These are phyloP conservation scores for Tolypocladium guangdongense DNA, from an alignment of 2,329 filamentous ascomycete species.

Conservation along the genomic window DNA sequence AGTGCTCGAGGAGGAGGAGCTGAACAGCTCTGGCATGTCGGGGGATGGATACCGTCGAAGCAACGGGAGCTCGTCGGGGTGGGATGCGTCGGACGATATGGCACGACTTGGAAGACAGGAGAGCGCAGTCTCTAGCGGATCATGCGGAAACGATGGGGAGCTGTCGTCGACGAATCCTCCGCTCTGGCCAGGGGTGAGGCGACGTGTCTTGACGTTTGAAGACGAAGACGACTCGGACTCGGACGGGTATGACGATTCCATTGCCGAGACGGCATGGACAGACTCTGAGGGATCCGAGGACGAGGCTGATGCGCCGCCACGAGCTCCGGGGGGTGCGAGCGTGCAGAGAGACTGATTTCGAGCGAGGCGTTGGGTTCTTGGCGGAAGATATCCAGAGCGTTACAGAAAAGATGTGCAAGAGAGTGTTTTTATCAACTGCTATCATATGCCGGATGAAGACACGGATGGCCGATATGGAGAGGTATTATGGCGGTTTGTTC, in stretches of 20 bases:
- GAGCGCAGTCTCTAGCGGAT: slow-evolving; percentile 9
- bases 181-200: slow-evolving; percentile 30
- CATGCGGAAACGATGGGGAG: slow-evolving; percentile 12
- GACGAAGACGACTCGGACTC: slow-evolving; percentile 19
- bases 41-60: slow-evolving; percentile 6
- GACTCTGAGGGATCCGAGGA: slow-evolving; percentile 15
- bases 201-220: slow-evolving; percentile 17
- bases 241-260: slow-evolving; percentile 11
- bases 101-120: slow-evolving; percentile 8
- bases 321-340: not conserved
- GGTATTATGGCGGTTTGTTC: too few relatives aligned
- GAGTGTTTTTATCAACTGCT: not conserved
- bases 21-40: slow-evolving; percentile 2
- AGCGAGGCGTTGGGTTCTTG: not conserved
- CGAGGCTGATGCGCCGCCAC: slow-evolving; percentile 3
- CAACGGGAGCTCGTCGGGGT: slow-evolving; percentile 13
- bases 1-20: slow-evolving; percentile 43
- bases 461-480: too few relatives aligned
- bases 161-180: slow-evolving; percentile 25
- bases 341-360: not conserved
- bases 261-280: slow-evolving; percentile 17
- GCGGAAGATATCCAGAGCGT: slow-evolving; percentile 7
- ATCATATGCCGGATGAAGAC: not conserved
- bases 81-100: slow-evolving; percentile 1
- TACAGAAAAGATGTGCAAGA: not conserved